Evolutionary conservation across 331 rosid species (phyloP).

Genomic region (Cydonia oblonga): DNA sequence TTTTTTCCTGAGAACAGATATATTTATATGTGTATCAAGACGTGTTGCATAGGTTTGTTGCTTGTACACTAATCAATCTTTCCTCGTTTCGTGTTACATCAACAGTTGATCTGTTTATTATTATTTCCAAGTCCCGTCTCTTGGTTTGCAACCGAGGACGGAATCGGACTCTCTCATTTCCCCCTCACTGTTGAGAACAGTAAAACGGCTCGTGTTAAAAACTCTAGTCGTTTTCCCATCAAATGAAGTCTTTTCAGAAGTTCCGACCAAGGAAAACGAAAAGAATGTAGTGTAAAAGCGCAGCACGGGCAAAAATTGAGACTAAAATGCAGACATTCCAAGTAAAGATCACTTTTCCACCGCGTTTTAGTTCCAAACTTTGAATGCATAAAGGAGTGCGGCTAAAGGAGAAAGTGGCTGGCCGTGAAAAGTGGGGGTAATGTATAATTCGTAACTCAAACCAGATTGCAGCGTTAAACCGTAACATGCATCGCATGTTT

Average conservation of each 20-base stretch:
- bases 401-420: background rate
- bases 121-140: no score
- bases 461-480: background rate
- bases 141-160: no score
- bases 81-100: no score
- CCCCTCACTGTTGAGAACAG: no score
- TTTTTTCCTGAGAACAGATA: background rate
- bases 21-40: background rate
- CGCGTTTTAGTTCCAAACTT: background rate
- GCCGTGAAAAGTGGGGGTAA: background rate
- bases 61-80: background rate
- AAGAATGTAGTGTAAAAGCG: background rate
- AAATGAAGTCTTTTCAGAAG: background rate
- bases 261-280: background rate
- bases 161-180: no score
- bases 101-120: no score
- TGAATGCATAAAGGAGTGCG: no score
- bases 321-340: background rate
- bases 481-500: background rate
- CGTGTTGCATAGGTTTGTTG: background rate
- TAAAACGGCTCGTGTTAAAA: no score
- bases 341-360: background rate
- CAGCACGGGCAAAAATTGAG: background rate
- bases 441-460: background rate
- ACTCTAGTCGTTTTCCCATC: no score